Conservation (phyloP, 306 rosid genomes). For the Mucuna pruriens region DNA sequence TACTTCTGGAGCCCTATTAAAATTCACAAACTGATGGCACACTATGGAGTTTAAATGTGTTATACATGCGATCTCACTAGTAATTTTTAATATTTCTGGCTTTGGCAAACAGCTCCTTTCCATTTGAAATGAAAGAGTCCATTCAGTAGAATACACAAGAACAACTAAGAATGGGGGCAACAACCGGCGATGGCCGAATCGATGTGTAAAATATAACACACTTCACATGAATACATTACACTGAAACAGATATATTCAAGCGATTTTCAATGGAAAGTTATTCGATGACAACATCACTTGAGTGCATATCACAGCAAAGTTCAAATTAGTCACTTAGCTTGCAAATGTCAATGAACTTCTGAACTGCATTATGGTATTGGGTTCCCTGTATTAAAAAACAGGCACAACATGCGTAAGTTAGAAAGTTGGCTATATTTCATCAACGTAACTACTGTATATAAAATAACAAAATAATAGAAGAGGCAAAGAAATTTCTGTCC, state of each 20-base stretch:
- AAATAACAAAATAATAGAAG: neutral
- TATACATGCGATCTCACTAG: neutral
- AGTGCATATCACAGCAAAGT: slow-evolving; percentile 40
- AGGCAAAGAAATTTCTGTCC: neutral
- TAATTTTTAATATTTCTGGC: neutral
- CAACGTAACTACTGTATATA: neutral
- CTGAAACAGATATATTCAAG: neutral
- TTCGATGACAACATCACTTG: neutral
- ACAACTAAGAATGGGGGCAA: neutral
- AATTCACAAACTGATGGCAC: neutral
- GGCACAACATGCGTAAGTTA: slow-evolving; percentile 23
- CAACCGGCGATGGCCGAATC: neutral
- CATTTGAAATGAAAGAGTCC: neutral
- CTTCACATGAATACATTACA: neutral
- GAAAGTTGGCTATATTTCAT: slow-evolving; percentile 34
- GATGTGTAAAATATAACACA: neutral
- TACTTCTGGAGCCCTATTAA: too few relatives aligned
- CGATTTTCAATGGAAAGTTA: neutral
- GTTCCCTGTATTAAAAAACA: slow-evolving; percentile 58
- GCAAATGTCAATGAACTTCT: slow-evolving; percentile 78
- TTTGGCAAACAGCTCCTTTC: neutral
- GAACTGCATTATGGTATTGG: slow-evolving; percentile 80
- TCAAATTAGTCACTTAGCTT: slow-evolving; percentile 67
- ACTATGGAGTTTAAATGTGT: neutral
- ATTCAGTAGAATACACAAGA: neutral